Base-by-base conservation (phyloP, 2,329 filamentous ascomycete species). In the Venturia effusa region DNA sequence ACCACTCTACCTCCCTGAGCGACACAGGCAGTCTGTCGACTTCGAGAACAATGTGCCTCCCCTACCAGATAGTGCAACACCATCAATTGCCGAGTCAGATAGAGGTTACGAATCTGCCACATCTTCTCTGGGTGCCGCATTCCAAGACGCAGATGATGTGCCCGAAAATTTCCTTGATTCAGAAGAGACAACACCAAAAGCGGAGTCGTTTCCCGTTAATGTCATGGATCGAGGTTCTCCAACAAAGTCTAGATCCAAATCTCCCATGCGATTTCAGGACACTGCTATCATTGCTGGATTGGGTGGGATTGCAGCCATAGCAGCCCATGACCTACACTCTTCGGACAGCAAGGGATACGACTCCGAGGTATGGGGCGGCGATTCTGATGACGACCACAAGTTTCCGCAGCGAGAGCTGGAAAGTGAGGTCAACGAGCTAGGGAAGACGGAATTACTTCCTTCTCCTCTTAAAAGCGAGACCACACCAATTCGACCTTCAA, bases 1-100 rank as follows among this genome's bases (percentile, higher is more conserved):
- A 68, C 92, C 92, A 0, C 77, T 97, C 10, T 93, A 89, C 74
- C 85, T 96, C 27, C 84, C 96, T 7, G 89, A 95, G 73, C 85
- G 80, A 37, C 83, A 81, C 67, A 75, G 77, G 22, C 80, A 81
- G 69, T 70, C 72, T 22, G 70, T 76, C 73, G 67, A 72, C 78
- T 67, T 78, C 77, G 74, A 76, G 32, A 71, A 79, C 51, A 70
- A 77, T 3, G 73, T 85, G 1, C 83, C 84, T 7, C 80, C 79
- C 34, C 74, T 86, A 17, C 80, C 79, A 15, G 75, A 76, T 0
- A 81, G 79, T 67, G 34, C 61, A 32, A 70, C 76, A 13, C 67
- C 67, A 19, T 68, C 68, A 13, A 17, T 55, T 10, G 62, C 62
- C 40, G 67, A 69, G 13, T 54, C 43, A 19, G 63, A 64, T 32